These are phyloP conservation scores for Kazachstania taianensis DNA, from an alignment of 805 yeast species.

Conservation along the genomic window DNA sequence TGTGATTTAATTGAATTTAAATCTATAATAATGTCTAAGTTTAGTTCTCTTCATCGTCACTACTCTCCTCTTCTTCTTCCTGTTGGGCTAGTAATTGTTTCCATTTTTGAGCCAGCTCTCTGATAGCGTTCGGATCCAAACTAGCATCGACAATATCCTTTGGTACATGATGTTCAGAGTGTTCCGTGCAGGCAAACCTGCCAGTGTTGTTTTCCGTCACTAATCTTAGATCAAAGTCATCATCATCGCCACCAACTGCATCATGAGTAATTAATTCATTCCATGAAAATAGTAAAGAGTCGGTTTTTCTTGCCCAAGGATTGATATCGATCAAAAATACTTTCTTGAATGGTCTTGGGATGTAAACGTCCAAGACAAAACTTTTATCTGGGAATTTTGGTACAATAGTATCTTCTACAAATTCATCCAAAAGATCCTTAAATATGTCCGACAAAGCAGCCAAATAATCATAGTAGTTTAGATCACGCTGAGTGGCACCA, in stretches of 20 bases:
- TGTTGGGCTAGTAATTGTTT: slow-evolving; percentile 29
- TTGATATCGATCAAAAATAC: slow-evolving; percentile 76
- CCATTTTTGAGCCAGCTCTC: slow-evolving; percentile 59
- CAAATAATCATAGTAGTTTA: slow-evolving; percentile 70
- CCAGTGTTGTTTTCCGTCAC: slow-evolving; percentile 62
- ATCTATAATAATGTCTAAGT: neutral
- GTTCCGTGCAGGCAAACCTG: slow-evolving; percentile 70
- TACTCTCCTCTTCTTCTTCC: slow-evolving; percentile 13
- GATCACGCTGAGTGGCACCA: slow-evolving; percentile 78
- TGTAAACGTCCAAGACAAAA: slow-evolving; percentile 71
- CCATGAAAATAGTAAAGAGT: slow-evolving; percentile 76
- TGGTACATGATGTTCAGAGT: slow-evolving; percentile 87
- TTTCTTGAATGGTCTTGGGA: slow-evolving; percentile 62
- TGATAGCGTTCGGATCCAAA: slow-evolving; percentile 55
- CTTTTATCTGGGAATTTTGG: slow-evolving; percentile 43
- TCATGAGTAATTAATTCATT: slow-evolving; percentile 45
- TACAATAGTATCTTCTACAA: slow-evolving; percentile 41
- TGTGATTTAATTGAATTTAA: too few relatives aligned
- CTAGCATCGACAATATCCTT: slow-evolving; percentile 82
- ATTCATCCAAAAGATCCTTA: slow-evolving; percentile 38
- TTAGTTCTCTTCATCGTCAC: slow-evolving; percentile 7
- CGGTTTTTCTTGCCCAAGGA: slow-evolving; percentile 73
- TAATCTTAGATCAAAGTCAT: slow-evolving; percentile 48
- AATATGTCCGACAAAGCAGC: slow-evolving; percentile 41
- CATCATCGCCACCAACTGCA: slow-evolving; percentile 4